Base-by-base conservation (phyloP, 2,329 filamentous ascomycete genomes). In the Salinomyces thailandicus region DNA sequence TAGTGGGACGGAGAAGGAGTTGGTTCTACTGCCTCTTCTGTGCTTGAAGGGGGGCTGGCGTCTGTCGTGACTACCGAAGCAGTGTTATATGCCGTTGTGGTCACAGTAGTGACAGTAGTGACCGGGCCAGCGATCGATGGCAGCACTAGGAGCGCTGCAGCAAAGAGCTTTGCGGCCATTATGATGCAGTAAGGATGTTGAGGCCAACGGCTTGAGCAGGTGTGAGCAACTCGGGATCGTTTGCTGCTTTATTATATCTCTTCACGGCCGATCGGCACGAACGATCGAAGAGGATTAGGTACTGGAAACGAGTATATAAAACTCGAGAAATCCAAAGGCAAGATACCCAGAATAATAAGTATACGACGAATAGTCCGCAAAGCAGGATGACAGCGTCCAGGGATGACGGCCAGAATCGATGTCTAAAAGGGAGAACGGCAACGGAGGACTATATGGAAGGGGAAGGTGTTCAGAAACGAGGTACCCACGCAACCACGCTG, bases 61-160 rank as follows among this genome's bases (percentile, higher is more conserved):
- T 26, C 32, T n/a, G 39, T 40, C 13, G 38, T 41, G 22, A 43
- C 44, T 20, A 37, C 18, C 5, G 31, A n/a, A 12, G 38, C 38
- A 18, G 39, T 36, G 15, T 35, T 33, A 28, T 31, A 31, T 37
- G 32, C 11, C 36, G 22, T 31, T 39, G 37, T 22, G 24, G 31
- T n/a, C 18, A 19, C 9, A 31, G 31, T 5, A 22, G 19, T n/a
- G 31, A 26, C 22, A 26, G 22, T 26, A 26, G 14, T 14, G 14
- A 30, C 27, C 8, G 27, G 27, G 27, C 27, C 14, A 14, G 27
- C 2, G 27, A 30, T 7, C 8, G 27, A n/a, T 12, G 14, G 11
- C 14, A 14, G 7, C 8, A 16, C 27, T 8, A n/a, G 14, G 27
- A 30, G 14, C 27, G 27, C 36, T 14, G 16, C 19, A 6, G 36